phyloP scores from a whole-genome alignment of 768 basidiomycete genomes.

The Pluteus cervinus region DNA sequence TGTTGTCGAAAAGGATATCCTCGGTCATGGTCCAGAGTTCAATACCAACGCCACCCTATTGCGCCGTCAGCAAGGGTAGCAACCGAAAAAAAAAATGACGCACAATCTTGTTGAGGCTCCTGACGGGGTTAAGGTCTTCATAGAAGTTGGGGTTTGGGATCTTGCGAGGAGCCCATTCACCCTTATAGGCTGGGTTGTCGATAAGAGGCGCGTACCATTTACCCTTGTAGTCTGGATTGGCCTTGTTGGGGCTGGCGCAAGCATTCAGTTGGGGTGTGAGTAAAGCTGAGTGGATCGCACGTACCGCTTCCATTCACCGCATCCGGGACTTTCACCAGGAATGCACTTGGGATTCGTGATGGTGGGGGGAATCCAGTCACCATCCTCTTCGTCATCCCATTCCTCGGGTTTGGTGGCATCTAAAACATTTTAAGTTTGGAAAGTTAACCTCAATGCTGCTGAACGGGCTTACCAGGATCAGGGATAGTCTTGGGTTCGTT shows the following conservation, averaged over 20 bases:
- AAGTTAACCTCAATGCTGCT: background rate
- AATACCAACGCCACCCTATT: slow-evolving; percentile 87
- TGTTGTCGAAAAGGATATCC: slow-evolving; percentile 88
- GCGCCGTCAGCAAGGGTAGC: slow-evolving; percentile 5
- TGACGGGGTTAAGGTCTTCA: slow-evolving; percentile 79
- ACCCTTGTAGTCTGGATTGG: slow-evolving; percentile 95
- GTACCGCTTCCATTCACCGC: slow-evolving; percentile 89
- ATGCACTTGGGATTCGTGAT: slow-evolving; percentile 89
- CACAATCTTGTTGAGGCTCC: slow-evolving; percentile 82
- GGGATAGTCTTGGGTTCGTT: slow-evolving; percentile 75
- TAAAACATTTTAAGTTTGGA: slow-evolving; percentile 15
- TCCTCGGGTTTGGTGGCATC: slow-evolving; percentile 96
- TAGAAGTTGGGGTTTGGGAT: slow-evolving; percentile 89
- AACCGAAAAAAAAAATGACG: slow-evolving; percentile 17
- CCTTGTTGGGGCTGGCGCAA: slow-evolving; percentile 63
- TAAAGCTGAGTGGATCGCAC: slow-evolving; percentile 8
- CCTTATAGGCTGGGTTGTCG: slow-evolving; percentile 97
- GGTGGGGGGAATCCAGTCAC: slow-evolving; percentile 93
- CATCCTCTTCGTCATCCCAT: slow-evolving; percentile 99
- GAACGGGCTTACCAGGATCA: slow-evolving; percentile 64
- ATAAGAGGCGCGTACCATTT: slow-evolving; percentile 95
- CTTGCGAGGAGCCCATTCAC: slow-evolving; percentile 87
- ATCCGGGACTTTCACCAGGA: slow-evolving; percentile 85
- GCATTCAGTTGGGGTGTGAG: background rate
- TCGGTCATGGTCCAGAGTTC: slow-evolving; percentile 99